A percentile compares a stretch with the other conserved stretches of the same genome.
These are phyloP conservation scores for Xylaria cubensis DNA, from an alignment of 495 filamentous ascomycete species.

Conservation along the genomic window DNA sequence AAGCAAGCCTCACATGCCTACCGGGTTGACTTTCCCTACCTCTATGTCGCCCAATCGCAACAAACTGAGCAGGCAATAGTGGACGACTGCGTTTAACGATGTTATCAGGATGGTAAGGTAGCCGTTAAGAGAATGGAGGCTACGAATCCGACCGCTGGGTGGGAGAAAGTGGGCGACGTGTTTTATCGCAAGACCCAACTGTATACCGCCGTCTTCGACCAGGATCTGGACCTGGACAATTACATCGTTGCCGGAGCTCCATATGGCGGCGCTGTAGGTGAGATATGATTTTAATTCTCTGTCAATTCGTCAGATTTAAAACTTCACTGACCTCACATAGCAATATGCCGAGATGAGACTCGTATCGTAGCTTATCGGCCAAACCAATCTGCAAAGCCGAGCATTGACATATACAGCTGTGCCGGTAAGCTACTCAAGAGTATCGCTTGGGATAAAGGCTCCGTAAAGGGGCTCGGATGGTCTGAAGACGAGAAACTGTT, in stretches of 20 bases:
- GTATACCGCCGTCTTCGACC: conserved; percentile 90
- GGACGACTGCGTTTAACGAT: conserved; percentile 18
- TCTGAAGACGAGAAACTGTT: conserved; percentile 95
- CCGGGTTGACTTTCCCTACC: too few relatives aligned
- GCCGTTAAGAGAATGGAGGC: conserved; percentile 51
- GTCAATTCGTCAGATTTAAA: too few relatives aligned
- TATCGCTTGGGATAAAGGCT: conserved; percentile 85
- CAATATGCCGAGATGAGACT: conserved; percentile 85
- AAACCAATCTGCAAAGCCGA: conserved; percentile 73
- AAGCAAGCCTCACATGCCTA: background rate
- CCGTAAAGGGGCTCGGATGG: conserved; percentile 91
- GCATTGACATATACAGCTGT: conserved; percentile 93
- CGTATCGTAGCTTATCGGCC: conserved; percentile 81
- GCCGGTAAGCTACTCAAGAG: conserved; percentile 79
- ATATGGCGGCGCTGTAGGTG: conserved; percentile 94
- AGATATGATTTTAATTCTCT: conserved; percentile 29
- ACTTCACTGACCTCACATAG: conserved; percentile 53
- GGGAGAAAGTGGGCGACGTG: conserved; percentile 88
- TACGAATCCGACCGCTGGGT: conserved; percentile 80
- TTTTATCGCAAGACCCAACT: conserved; percentile 94
- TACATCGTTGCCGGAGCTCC: conserved; percentile 91
- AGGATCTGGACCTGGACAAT: conserved; percentile 92
- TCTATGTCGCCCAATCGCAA: conserved; percentile 13
- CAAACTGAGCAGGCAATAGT: conserved; percentile 4
- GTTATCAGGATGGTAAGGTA: conserved; percentile 43